A percentile compares a stretch with the other conserved stretches of the same genome.
phyloP scores from a whole-genome alignment of 2,329 filamentous ascomycete genomes.

The Aspergillus texensis region DNA sequence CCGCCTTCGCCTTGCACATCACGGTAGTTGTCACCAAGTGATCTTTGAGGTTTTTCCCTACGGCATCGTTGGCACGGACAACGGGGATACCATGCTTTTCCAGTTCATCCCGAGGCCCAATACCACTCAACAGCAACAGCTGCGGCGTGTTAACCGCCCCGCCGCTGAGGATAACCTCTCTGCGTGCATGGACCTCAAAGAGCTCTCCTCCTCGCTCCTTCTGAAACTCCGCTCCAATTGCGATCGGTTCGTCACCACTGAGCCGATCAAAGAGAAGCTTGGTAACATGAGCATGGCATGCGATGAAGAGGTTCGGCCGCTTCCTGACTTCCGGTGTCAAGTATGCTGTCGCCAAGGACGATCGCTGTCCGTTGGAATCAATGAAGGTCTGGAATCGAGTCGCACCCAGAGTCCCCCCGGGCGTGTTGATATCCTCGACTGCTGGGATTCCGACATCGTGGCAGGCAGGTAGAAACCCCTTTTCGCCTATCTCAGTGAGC shows the following conservation, averaged over 20 bases:
- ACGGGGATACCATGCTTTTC: conserved; percentile 35
- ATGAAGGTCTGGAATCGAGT: conserved; percentile 23
- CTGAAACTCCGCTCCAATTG: conserved; percentile 20
- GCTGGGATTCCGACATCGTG: conserved; percentile 14
- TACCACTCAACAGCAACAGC: conserved; percentile 34
- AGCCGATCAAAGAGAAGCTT: conserved; percentile 24
- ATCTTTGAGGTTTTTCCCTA: conserved; percentile 24
- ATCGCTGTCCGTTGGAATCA: conserved; percentile 21
- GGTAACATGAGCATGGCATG: conserved; percentile 23
- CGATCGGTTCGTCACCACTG: conserved; percentile 1
- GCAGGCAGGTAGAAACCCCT: conserved; percentile 20
- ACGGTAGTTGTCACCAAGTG: conserved; percentile 20
- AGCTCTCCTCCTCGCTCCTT: conserved; percentile 8
- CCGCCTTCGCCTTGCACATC: conserved; percentile 21
- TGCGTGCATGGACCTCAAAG: conserved; percentile 19
- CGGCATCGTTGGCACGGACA: conserved; percentile 13
- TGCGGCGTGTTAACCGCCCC: conserved; percentile 37
- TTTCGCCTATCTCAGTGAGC: conserved; percentile 19
- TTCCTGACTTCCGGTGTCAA: conserved; percentile 14
- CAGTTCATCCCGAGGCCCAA: conserved; percentile 33
- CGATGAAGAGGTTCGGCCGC: conserved; percentile 21
- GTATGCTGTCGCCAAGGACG: conserved; percentile 22
- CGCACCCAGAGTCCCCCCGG: conserved; percentile 13
- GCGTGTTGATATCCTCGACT: conserved; percentile 16
- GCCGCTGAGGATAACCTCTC: conserved; percentile 34